Evolutionary conservation across 31 red algal genomes (phyloP).

Genomic region (Odonthalia washingtoniensis): DNA sequence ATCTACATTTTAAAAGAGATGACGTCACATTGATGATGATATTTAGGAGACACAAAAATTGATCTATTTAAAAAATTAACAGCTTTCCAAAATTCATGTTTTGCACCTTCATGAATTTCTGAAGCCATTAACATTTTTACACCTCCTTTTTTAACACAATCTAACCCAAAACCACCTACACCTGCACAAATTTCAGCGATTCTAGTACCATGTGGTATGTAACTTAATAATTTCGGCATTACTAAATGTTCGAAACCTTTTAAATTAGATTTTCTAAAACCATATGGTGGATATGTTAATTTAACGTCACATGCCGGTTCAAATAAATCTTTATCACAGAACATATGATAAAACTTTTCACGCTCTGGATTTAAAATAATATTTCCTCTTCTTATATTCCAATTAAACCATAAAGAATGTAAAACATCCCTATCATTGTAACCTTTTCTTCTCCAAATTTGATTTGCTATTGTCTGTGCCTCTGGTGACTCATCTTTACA

Average conservation of each 20-base stretch:
- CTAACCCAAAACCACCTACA: conserved; percentile 82
- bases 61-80: conserved; percentile 9
- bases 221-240: conserved; percentile 55
- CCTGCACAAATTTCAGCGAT: conserved; percentile 91
- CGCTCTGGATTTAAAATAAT: conserved; percentile 67
- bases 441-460: conserved; percentile 49
- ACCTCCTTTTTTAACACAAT: conserved; percentile 37
- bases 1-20: no score
- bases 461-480: conserved; percentile 36
- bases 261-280: conserved; percentile 90
- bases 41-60: no score
- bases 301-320: conserved; percentile 56
- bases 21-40: no score
- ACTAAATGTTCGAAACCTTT: conserved; percentile 76
- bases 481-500: conserved; percentile 59
- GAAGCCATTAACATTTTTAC: conserved; percentile 52
- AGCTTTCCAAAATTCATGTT: conserved; percentile 62
- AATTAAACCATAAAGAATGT: conserved; percentile 93
- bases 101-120: conserved; percentile 65
- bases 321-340: conserved; percentile 40
- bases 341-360: conserved; percentile 62
- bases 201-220: conserved; percentile 49
- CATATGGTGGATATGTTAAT: conserved; percentile 79
- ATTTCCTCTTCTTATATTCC: conserved; percentile 75
- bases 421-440: neutral